Evolutionary conservation across 371 early-diverging fungal species (phyloP), one percentile per base, ranked within the genome.

Genomic region (Apophysomyces sp.): DNA sequence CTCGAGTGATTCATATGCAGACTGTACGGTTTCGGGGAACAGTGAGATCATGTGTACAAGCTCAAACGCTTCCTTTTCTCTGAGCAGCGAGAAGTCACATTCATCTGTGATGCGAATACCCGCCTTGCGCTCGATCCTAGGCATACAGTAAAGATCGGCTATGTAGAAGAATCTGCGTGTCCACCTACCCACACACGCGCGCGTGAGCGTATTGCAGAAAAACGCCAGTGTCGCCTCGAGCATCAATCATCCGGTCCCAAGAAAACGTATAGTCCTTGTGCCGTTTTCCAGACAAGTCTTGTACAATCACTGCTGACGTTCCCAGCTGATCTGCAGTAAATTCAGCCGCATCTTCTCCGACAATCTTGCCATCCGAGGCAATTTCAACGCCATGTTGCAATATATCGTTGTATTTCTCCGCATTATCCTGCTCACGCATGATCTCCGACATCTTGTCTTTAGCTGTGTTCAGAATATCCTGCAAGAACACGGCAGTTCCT

Each of bases 191-290:
- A 70, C 93, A 93, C 27, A 96, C 81, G 12, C 98, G 91, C 4
- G 97, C 92, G 76, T 97, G 89, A 21, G 98, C 91, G 66, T 91
- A 99, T 78, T 99, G 99, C 2, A 99, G 77, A 74, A 94, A 99
- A 9, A 98, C 94, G 0, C 99, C 99, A 6, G 99, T 99, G 70
- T 97, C 93, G 27, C 98, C 99, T 61, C 92, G 93, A 36, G 95
- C 91, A 57, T 91, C 86, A 28, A 94, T 88, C 91, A 98, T 97
- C 55, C 96, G 87, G 62, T 90, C 87, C 92, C 95, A 95, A 63
- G 92, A 86, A 78, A 99, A 98, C 16, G 87, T 84, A 70, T 99
- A 99, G 67, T 96, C 96, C 74, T 96, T 97, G 40, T 89, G 76
- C 15, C 99, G 86, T 61, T 90, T 89, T n/a, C 97, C 93, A 29